Evolutionary conservation across 1,284 basidiomycete genomes (phyloP).

Genomic region (Pascua sp.): DNA sequence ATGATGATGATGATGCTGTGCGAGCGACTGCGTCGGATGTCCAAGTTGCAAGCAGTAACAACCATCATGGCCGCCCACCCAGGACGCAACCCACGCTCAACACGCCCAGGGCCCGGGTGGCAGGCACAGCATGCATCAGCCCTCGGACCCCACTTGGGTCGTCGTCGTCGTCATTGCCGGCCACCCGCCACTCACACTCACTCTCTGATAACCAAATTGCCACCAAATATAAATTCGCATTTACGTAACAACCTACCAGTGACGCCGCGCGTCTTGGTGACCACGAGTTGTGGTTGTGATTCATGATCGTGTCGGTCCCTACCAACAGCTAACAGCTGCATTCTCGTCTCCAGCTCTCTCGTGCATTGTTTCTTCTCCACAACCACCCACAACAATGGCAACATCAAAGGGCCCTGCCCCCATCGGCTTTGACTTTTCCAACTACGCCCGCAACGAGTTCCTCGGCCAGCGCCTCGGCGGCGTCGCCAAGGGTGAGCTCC

Average conservation of each 20-base stretch:
- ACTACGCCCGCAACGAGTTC: conserved; percentile 72
- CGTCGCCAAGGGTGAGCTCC: conserved; percentile 51
- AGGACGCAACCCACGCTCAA: too few species aligned
- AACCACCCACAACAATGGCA: conserved; percentile 26
- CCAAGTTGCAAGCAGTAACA: too few species aligned
- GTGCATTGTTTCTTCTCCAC: background rate
- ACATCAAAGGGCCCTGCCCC: conserved; percentile 25
- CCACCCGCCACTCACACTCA: too few species aligned
- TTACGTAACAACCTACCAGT: conserved; percentile 1
- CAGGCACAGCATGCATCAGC: too few species aligned
- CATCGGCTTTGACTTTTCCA: conserved; percentile 69
- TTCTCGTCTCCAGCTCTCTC: background rate
- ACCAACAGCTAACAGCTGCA: background rate
- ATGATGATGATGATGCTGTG: too few species aligned
- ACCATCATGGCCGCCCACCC: too few species aligned
- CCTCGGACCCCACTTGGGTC: too few species aligned
- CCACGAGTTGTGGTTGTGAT: background rate
- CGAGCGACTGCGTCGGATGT: too few species aligned
- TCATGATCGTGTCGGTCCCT: background rate
- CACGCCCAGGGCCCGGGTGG: too few species aligned
- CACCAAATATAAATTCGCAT: too few species aligned
- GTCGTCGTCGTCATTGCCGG: too few species aligned
- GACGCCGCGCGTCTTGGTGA: conserved; percentile 14
- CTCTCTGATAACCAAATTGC: too few species aligned
- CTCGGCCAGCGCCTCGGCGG: conserved; percentile 52